phyloP scores from a whole-genome alignment of 495 filamentous ascomycete genomes.

The Xylaria venustula region DNA sequence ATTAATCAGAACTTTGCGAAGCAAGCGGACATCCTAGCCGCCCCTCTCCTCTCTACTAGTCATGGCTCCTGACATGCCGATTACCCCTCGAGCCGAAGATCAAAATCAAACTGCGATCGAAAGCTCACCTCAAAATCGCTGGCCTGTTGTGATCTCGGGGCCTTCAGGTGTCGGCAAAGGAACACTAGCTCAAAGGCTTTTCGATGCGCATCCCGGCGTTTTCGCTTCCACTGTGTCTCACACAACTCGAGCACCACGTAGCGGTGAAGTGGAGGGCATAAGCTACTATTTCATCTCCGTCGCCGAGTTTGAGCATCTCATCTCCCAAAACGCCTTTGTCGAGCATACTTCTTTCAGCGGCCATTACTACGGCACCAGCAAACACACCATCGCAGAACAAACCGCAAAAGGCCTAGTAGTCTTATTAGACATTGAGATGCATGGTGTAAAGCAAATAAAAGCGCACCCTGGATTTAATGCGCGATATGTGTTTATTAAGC shows the following conservation, averaged over 20 bases:
- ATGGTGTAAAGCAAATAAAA: conserved; percentile 19
- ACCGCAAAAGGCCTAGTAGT: conserved; percentile 47
- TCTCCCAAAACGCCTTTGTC: conserved; percentile 56
- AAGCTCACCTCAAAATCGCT: conserved; percentile 15
- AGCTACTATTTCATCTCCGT: conserved; percentile 60
- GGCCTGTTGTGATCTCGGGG: conserved; percentile 63
- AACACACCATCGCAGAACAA: conserved; percentile 55
- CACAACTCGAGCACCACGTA: conserved; percentile 58
- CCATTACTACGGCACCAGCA: conserved; percentile 65
- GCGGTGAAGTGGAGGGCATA: conserved; percentile 55
- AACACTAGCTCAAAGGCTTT: conserved; percentile 58
- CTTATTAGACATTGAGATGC: conserved; percentile 32
- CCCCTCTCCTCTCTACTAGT: neutral
- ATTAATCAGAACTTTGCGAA: neutral
- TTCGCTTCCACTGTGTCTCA: conserved; percentile 66
- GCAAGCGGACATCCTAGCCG: neutral
- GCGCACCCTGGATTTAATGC: neutral
- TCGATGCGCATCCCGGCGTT: conserved; percentile 54
- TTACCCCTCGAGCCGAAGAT: neutral
- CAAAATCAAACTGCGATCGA: neutral
- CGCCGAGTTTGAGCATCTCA: conserved; percentile 51
- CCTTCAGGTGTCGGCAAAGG: conserved; percentile 65
- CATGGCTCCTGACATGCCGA: neutral
- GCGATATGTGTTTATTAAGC: conserved; percentile 15
- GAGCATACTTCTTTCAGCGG: conserved; percentile 64